These are phyloP conservation scores for Hypomontagnella submonticulosa DNA, from an alignment of 495 filamentous ascomycete species.

Conservation along the genomic window DNA sequence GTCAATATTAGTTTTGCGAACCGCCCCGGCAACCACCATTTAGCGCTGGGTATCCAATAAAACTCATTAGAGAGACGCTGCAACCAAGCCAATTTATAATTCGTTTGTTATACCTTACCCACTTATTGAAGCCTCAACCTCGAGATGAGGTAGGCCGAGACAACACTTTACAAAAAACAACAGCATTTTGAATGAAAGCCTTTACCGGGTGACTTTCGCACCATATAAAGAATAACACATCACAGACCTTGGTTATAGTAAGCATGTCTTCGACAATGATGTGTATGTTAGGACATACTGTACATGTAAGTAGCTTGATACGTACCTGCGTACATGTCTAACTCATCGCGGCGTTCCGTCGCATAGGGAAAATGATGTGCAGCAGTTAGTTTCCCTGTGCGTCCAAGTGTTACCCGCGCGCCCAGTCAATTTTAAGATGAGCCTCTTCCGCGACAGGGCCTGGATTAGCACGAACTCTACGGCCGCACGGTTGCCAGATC, in stretches of 20 bases:
- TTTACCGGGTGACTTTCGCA: background rate
- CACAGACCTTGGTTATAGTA: background rate
- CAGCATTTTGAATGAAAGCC: background rate
- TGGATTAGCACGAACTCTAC: constrained; percentile 9
- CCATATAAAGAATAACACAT: background rate
- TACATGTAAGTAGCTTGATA: background rate
- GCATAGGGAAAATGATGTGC: constrained; percentile 24
- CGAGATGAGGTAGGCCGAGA: constrained; percentile 25
- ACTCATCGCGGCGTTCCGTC: constrained; percentile 1
- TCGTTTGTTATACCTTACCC: constrained; percentile 25
- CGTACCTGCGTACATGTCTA: background rate
- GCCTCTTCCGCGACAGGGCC: constrained; percentile 37
- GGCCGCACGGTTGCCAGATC: constrained; percentile 9
- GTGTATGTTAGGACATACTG: background rate
- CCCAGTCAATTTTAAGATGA: constrained; percentile 36
- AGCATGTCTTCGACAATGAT: background rate
- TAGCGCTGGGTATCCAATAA: constrained; percentile 26
- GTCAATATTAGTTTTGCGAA: constrained; percentile 7
- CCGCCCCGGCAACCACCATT: constrained; percentile 33
- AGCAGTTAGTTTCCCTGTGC: constrained; percentile 9
- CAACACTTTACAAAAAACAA: background rate
- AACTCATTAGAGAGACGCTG: constrained; percentile 26
- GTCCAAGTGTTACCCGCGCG: constrained; percentile 8
- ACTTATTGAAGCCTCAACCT: constrained; percentile 13
- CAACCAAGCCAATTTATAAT: constrained; percentile 17